A percentile compares a stretch with the other conserved stretches of the same genome.
Conservation (phyloP, 768 basidiomycete species). For the Phylloporus arenicola region DNA sequence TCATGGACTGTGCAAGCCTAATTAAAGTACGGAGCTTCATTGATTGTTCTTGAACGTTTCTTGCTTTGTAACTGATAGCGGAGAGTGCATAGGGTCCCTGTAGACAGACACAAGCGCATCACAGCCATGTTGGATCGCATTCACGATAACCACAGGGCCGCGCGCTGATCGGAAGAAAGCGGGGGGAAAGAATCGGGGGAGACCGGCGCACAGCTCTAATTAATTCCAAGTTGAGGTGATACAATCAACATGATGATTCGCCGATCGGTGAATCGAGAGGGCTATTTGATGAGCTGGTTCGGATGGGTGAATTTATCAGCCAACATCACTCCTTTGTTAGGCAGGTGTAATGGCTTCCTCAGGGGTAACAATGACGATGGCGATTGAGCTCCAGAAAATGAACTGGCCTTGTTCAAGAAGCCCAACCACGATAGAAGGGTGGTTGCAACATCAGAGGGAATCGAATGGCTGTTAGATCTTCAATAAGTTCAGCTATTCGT, state of each 20-base stretch:
- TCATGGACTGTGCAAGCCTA: neutral
- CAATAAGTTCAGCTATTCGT: neutral
- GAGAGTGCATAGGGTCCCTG: neutral
- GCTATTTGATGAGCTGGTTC: neutral
- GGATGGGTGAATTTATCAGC: neutral
- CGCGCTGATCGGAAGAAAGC: neutral
- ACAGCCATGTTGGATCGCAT: neutral
- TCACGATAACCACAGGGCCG: neutral
- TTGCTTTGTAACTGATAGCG: neutral
- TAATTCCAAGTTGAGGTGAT: neutral
- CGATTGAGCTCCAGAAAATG: too few species aligned
- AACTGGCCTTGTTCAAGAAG: neutral
- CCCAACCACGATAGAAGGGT: too few species aligned
- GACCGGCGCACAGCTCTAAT: neutral
- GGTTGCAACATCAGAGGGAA: too few species aligned
- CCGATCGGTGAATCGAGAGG: neutral
- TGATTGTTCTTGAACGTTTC: neutral
- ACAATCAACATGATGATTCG: neutral
- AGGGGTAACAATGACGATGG: neutral
- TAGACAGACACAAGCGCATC: neutral
- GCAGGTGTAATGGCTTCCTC: neutral
- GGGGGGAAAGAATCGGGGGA: neutral
- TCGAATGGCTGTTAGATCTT: neutral
- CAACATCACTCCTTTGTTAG: neutral
- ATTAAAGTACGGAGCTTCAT: neutral